Conservation (phyloP, 192 early-diverging fungal genomes). For the Coemansia sp. region DNA sequence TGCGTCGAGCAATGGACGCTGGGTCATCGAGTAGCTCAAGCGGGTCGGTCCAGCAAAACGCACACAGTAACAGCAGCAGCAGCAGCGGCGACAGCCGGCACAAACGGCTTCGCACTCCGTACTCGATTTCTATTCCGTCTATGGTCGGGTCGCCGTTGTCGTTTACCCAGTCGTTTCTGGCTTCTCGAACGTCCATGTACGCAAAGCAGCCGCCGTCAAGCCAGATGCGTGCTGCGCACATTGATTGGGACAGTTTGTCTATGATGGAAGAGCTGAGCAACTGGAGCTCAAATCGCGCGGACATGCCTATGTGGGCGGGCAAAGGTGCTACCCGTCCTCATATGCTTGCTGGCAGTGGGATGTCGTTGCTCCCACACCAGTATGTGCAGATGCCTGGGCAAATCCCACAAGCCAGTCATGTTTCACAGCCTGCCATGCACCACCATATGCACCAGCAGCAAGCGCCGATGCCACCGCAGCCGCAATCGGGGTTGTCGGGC, state of each 20-base stretch:
- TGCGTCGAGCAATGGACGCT: slow-evolving; percentile 18
- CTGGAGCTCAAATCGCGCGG: neutral
- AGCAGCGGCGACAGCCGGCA: slow-evolving; percentile 13
- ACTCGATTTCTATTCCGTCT: slow-evolving; percentile 51
- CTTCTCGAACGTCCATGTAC: slow-evolving; percentile 51
- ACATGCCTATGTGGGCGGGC: neutral
- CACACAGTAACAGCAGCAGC: slow-evolving; percentile 18
- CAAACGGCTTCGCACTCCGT: slow-evolving; percentile 35
- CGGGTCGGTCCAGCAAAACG: slow-evolving; percentile 6
- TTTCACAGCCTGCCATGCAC: neutral
- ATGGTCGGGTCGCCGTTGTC: slow-evolving; percentile 52
- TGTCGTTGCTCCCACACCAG: neutral
- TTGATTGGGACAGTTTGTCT: slow-evolving; percentile 54
- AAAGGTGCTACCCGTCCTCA: neutral
- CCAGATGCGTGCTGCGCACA: slow-evolving; percentile 53
- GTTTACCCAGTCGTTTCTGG: slow-evolving; percentile 51
- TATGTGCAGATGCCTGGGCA: neutral
- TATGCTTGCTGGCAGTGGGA: neutral
- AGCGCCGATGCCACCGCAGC: neutral
- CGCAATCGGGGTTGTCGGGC: neutral
- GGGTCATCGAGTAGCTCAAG: slow-evolving; percentile 38
- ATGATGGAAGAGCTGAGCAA: slow-evolving; percentile 37
- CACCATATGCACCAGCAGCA: neutral
- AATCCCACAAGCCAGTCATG: neutral
- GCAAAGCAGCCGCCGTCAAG: slow-evolving; percentile 51